Conservation (phyloP, 1,139 yeast genomes). For the Suhomyces bolitotheri region DNA sequence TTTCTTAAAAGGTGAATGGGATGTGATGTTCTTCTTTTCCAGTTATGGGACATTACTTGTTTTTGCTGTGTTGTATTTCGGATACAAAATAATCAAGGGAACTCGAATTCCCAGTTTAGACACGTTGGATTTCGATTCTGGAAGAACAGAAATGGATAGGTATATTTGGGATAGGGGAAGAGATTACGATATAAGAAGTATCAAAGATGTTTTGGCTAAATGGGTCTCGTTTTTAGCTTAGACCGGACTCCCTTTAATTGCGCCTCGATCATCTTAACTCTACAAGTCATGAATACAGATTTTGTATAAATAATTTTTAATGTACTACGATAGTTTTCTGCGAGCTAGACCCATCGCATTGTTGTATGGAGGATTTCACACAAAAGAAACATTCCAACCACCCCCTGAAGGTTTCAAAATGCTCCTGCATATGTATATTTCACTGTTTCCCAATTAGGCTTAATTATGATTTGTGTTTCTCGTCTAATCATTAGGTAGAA, state of each 20-base stretch:
- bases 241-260: too few species aligned
- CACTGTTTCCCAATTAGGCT: constrained; percentile 9
- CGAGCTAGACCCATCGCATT: too few species aligned
- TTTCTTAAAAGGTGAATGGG: constrained; percentile 62
- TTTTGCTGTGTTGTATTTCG: constrained; percentile 53
- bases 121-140: constrained; percentile 73
- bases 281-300: too few species aligned
- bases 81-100: constrained; percentile 56
- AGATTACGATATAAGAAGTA: constrained; percentile 38
- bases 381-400: too few species aligned
- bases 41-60: constrained; percentile 65
- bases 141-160: constrained; percentile 72
- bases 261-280: too few species aligned
- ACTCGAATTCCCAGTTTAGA: constrained; percentile 62
- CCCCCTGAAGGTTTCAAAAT: too few species aligned
- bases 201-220: constrained; percentile 39
- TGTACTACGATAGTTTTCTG: too few species aligned
- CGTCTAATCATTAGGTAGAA: constrained; percentile 5
- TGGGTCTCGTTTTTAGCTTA: constrained; percentile 40
- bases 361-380: too few species aligned
- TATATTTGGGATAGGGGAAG: constrained; percentile 69
- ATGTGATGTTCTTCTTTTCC: constrained; percentile 61
- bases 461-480: constrained; percentile 7
- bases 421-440: not conserved
- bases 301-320: too few species aligned